Percentiles rank a stretch among this genome's conserved stretches.
Conservation (phyloP, 202 grass and related monocot genomes). For the Carex sylvatica region DNA sequence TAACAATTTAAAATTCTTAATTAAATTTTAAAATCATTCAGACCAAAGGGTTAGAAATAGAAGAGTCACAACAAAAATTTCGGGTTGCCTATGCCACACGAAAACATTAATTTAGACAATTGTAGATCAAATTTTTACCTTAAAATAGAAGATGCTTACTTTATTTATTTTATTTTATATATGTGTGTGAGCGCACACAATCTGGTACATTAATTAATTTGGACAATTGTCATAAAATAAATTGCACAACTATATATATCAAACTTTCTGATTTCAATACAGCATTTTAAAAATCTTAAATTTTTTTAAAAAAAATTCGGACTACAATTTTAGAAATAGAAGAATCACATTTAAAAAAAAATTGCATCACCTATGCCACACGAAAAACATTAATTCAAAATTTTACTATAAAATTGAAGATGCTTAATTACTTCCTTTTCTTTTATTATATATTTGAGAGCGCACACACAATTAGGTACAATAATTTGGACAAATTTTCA, state of each 20-base stretch:
- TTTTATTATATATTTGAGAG: neutral
- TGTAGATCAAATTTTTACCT: neutral
- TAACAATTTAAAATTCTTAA: neutral
- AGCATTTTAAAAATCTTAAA: too few species aligned
- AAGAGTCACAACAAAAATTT: neutral
- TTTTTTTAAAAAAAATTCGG: neutral
- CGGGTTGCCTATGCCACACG: neutral
- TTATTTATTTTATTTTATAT: neutral
- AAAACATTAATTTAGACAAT: neutral
- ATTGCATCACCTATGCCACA: neutral
- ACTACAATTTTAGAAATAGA: neutral
- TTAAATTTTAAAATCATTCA: neutral
- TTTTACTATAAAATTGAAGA: neutral
- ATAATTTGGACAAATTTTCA: too few species aligned
- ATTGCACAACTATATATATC: neutral
- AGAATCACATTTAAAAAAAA: neutral
- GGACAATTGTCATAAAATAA: too few species aligned
- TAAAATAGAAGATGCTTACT: neutral
- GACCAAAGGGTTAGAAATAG: neutral
- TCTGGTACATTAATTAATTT: too few species aligned
- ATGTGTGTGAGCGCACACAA: too few species aligned
- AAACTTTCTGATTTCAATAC: neutral
- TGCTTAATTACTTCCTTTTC: slow-evolving; percentile 2
- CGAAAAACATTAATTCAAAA: neutral
- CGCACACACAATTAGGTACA: too few species aligned